phyloP scores from a whole-genome alignment of 1,284 basidiomycete species.

The Neonothopanus nambi region DNA sequence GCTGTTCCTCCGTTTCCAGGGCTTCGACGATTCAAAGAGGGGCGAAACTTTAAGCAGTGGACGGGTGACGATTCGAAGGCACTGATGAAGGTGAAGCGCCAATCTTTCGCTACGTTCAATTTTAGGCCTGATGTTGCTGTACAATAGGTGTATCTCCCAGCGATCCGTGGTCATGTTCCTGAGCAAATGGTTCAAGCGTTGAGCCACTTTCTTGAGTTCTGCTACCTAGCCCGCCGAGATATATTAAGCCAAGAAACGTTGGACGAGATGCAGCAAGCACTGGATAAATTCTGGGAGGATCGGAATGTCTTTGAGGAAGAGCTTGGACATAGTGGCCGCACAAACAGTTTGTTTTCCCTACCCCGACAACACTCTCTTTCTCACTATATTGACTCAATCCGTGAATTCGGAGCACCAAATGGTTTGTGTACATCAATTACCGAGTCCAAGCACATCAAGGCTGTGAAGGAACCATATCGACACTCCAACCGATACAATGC shows the following conservation, averaged over 20 bases:
- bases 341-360: neutral
- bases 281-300: too few relatives aligned
- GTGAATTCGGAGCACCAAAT: constrained; percentile 17
- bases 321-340: constrained; percentile 27
- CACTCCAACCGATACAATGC: constrained; percentile 6
- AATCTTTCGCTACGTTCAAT: too few relatives aligned
- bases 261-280: too few relatives aligned
- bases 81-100: constrained; percentile 34
- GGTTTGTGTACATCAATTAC: constrained; percentile 11
- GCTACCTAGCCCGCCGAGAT: constrained; percentile 12
- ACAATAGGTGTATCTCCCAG: constrained; percentile 28
- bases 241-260: too few relatives aligned
- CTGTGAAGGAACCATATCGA: constrained; percentile 11
- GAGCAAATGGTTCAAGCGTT: constrained; percentile 22
- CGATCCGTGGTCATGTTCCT: constrained; percentile 25
- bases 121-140: constrained; percentile 2
- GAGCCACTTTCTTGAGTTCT: constrained; percentile 32
- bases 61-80: constrained; percentile 31
- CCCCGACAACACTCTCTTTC: constrained; percentile 18
- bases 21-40: constrained; percentile 25
- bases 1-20: constrained; percentile 23
- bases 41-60: constrained; percentile 30
- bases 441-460: constrained; percentile 3
- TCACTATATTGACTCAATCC: constrained; percentile 6
- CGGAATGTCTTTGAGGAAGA: too few relatives aligned